Base-by-base conservation (phyloP, 1,284 basidiomycete species). In the Austropuccinia psidii region DNA sequence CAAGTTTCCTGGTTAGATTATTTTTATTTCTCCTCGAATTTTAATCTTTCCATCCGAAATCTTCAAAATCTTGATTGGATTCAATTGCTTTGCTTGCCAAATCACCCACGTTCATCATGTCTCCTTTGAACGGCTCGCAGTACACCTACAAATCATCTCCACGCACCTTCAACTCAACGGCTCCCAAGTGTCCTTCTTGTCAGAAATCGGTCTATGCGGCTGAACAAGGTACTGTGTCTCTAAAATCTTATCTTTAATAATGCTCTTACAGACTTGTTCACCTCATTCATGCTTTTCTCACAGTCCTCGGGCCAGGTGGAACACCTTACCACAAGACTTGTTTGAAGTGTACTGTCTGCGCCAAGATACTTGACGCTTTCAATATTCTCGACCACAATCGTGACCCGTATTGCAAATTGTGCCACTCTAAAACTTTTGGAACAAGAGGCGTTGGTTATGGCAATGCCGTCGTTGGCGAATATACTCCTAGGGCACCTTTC, bases 111-210 rank as follows among this genome's bases (percentile, higher is more conserved):
- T n/a, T n/a, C n/a, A n/a, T n/a, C n/a, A n/a, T n/a, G n/a, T n/a
- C n/a, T n/a, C n/a, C n/a, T n/a, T n/a, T n/a, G n/a, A n/a, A n/a
- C n/a, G n/a, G n/a, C n/a, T n/a, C n/a, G n/a, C n/a, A n/a, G n/a
- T n/a, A n/a, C n/a, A n/a, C n/a, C n/a, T n/a, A n/a, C n/a, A n/a
- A n/a, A n/a, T n/a, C n/a, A n/a, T n/a, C n/a, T n/a, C n/a, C n/a
- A n/a, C 29, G 58, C 21, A 4, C 39, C 1, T 61, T 61, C 58
- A 27, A 35, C 15, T 41, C 64, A 2, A 13, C 64, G 4, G 78
- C 79, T 27, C 79, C 80, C 69, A 79, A 78, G 57, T 81, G 80
- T 70, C 77, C 80, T 11, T 74, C 77, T 31, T 81, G 80, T 76
- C 68, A 76, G 33, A 78, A 78, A 39, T 77, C 77, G 1, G 80